A percentile compares a stretch with the other conserved stretches of the same genome.
Evolutionary conservation across 805 yeast species (phyloP).

Genomic region (Vanderwaltozyma tropicalis): DNA sequence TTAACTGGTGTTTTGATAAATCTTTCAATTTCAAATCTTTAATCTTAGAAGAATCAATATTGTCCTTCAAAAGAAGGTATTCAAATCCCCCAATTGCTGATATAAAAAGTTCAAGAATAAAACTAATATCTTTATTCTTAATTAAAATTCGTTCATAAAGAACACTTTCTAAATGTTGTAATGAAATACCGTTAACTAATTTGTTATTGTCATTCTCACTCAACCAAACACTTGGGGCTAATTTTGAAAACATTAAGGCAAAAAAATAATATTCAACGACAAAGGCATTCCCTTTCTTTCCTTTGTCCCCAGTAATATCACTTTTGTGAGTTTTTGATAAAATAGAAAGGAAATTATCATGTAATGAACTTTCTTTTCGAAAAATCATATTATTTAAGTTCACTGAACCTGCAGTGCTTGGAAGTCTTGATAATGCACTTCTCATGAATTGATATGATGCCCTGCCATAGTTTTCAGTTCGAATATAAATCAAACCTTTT

Average conservation of each 20-base stretch:
- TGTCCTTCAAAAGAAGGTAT: conserved; percentile 6
- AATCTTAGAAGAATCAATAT: not conserved
- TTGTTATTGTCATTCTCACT: conserved; percentile 4
- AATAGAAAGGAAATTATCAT: conserved; percentile 15
- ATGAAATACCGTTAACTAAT: conserved; percentile 8
- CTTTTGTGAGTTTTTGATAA: conserved; percentile 14
- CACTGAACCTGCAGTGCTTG: conserved; percentile 36
- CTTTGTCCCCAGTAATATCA: conserved; percentile 23
- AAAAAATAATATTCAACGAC: conserved; percentile 24
- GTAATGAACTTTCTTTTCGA: conserved; percentile 27
- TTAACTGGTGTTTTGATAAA: conserved; percentile 4
- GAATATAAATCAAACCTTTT: conserved; percentile 19
- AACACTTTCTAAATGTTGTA: conserved; percentile 10
- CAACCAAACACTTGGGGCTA: conserved; percentile 19
- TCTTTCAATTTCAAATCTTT: conserved; percentile 6
- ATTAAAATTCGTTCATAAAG: conserved; percentile 18
- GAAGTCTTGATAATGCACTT: conserved; percentile 44
- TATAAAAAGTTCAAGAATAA: conserved; percentile 18
- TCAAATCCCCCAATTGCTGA: conserved; percentile 23
- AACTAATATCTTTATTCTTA: conserved; percentile 16
- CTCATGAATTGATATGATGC: conserved; percentile 31
- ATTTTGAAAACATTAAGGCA: conserved; percentile 19
- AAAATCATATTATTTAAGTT: conserved; percentile 34
- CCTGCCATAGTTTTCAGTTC: conserved; percentile 16
- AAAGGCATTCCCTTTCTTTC: too few species aligned